Evolutionary conservation across 2,329 filamentous ascomycete species (phyloP).

Genomic region (Bipolaris bicolor): DNA sequence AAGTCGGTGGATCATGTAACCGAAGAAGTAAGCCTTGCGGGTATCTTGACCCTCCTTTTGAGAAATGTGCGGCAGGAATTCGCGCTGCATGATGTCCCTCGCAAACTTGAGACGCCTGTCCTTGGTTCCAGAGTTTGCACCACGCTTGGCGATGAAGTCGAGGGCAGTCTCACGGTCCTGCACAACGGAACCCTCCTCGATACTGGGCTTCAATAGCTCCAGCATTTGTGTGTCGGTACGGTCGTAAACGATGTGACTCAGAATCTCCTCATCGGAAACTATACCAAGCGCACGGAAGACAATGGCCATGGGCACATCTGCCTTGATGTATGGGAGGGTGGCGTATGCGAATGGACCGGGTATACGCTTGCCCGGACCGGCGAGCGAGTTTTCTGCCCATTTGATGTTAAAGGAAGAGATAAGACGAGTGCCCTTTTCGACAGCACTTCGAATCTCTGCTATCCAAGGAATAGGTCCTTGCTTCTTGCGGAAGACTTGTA

Average conservation of each 20-base stretch:
- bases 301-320: constrained; percentile 90
- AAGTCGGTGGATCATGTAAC: constrained; percentile 98
- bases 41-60: constrained; percentile 95
- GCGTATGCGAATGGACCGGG: constrained; percentile 89
- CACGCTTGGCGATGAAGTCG: constrained; percentile 94
- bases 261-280: constrained; percentile 95
- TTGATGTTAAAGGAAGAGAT: constrained; percentile 94
- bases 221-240: constrained; percentile 95
- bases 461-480: constrained; percentile 92
- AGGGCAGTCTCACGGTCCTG: constrained; percentile 94
- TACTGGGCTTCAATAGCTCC: constrained; percentile 95
- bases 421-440: constrained; percentile 93
- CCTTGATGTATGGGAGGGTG: constrained; percentile 91
- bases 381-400: constrained; percentile 83
- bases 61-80: constrained; percentile 94
- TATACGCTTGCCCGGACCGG: constrained; percentile 72
- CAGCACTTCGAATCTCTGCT: constrained; percentile 92
- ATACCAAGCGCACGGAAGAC: constrained; percentile 95
- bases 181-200: constrained; percentile 95
- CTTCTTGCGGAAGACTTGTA: constrained; percentile 98
- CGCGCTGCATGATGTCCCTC: constrained; percentile 94
- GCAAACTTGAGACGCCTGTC: constrained; percentile 93
- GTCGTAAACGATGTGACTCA: constrained; percentile 97
- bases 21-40: constrained; percentile 94
- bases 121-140: constrained; percentile 74